phyloP scores from a whole-genome alignment of 352 stramenopile genomes.

The Globisporangium splendens region DNA sequence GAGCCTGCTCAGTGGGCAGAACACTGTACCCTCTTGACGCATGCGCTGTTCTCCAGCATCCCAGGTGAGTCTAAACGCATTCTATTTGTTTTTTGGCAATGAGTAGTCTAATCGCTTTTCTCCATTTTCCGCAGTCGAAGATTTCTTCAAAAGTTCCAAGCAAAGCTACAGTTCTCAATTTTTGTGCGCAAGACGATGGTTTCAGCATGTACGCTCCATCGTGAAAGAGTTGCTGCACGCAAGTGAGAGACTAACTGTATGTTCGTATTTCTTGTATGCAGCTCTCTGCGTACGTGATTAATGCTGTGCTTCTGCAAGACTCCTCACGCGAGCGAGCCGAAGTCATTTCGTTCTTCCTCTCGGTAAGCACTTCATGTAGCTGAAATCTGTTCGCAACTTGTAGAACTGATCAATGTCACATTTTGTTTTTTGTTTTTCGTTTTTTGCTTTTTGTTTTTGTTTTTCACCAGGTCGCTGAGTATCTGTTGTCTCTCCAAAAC shows the following conservation, averaged over 20 bases:
- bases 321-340: conserved; percentile 56
- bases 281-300: conserved; percentile 82
- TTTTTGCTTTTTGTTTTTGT: too few relatives aligned
- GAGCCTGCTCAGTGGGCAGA: conserved; percentile 60
- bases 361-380: conserved; percentile 25
- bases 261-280: conserved; percentile 13
- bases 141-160: conserved; percentile 66
- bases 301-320: conserved; percentile 72
- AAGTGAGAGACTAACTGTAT: conserved; percentile 1
- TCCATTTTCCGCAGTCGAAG: conserved; percentile 41
- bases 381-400: background rate
- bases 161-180: conserved; percentile 54
- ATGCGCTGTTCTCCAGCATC: conserved; percentile 79
- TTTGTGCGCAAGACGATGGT: conserved; percentile 68
- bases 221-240: background rate
- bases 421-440: background rate
- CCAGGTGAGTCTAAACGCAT: conserved; percentile 33
- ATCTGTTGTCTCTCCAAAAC: conserved; percentile 70
- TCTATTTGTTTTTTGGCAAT: background rate
- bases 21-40: conserved; percentile 77
- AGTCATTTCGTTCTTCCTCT: conserved; percentile 77
- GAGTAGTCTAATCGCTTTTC: background rate
- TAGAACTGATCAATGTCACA: background rate
- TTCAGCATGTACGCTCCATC: conserved; percentile 65
- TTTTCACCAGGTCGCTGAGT: conserved; percentile 67